Evolutionary conservation across 2,329 filamentous ascomycete species (phyloP).

Genomic region (Amphichorda felina): DNA sequence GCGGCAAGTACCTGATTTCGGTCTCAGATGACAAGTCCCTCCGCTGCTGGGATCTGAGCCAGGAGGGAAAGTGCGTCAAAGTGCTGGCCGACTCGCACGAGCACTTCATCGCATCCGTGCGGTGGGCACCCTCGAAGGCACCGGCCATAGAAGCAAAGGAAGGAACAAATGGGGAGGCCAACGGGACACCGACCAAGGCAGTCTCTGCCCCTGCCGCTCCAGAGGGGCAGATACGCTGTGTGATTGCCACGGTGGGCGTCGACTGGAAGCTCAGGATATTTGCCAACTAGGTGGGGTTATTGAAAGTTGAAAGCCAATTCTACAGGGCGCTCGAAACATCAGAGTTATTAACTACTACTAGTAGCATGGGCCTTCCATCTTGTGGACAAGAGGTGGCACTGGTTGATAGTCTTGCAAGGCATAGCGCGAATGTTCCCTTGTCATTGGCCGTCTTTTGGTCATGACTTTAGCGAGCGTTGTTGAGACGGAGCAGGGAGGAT

Average conservation of each 20-base stretch:
- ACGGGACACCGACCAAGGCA: conserved; percentile 34
- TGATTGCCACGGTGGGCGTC: conserved; percentile 76
- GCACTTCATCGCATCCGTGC: conserved; percentile 75
- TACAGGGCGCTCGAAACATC: no score
- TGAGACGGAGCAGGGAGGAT: background rate
- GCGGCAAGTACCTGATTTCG: conserved; percentile 79
- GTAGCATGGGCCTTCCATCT: no score
- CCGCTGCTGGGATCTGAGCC: conserved; percentile 84
- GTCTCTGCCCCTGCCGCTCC: conserved; percentile 9
- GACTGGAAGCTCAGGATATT: conserved; percentile 71
- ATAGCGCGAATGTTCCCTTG: no score
- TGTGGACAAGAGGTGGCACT: no score
- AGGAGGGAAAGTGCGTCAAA: conserved; percentile 86
- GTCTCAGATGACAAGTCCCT: conserved; percentile 86
- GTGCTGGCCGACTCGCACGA: conserved; percentile 64
- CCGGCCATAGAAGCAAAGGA: conserved; percentile 20
- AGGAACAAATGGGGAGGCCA: conserved; percentile 12
- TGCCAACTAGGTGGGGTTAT: conserved; percentile 37
- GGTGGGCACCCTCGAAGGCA: conserved; percentile 77
- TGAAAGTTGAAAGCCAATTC: no score
- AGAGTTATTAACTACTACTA: no score
- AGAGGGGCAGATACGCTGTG: conserved; percentile 60
- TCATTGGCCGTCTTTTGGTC: background rate
- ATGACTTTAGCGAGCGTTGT: background rate
- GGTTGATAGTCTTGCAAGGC: no score